Base-by-base conservation (phyloP, 2,329 filamentous ascomycete species). In the Coniochaeta pulveracea region DNA sequence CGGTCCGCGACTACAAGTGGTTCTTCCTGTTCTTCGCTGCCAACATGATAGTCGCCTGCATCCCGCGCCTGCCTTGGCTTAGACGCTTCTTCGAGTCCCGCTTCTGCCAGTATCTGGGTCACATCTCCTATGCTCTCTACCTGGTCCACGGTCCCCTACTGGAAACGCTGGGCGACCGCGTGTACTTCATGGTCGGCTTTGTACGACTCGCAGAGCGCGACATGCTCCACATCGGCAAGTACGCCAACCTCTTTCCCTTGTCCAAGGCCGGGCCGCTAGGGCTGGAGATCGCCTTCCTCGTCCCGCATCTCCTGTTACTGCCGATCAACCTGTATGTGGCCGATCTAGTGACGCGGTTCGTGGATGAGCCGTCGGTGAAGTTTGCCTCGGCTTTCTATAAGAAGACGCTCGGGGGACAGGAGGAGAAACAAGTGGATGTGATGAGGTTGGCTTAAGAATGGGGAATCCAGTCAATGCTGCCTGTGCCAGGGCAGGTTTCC, bases 1-100 rank as follows among this genome's bases (percentile, higher is more conserved):
- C 76, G 2, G 69, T 76, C 9, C 78, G 63, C 42, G 72, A 80
- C 47, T 66, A 64, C 47, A 80, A 80, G 50, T 80, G 74, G 74
- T 80, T 80, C 52, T 80, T 66, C 47, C 61, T 80, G 3, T 76
- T 76, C 47, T 72, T 65, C 57, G 75, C 73, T 1, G 63, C 76
- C 1, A 56, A 61, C 16, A 61, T 76, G 34, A 48, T 77, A 1
- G 64, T 83, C 1, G 57, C 66, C 1, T 61, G 66, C 1, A 56
- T 72, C 3, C 68, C 70, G 6, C 69, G 68, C n/a, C 62, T 81
- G n/a, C 44, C 53, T 4, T 69, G 64, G 64, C 57, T 79, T 11
- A 69, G 66, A 50, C 40, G 52, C 3, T 72, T 77, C 46, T 78
- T 80, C 43, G 74, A 76, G 48, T 58, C 56, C 1, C 56, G 57